Base-by-base conservation (phyloP, 1,139 yeast genomes). In the Magnusiomyces tetraspermus region DNA sequence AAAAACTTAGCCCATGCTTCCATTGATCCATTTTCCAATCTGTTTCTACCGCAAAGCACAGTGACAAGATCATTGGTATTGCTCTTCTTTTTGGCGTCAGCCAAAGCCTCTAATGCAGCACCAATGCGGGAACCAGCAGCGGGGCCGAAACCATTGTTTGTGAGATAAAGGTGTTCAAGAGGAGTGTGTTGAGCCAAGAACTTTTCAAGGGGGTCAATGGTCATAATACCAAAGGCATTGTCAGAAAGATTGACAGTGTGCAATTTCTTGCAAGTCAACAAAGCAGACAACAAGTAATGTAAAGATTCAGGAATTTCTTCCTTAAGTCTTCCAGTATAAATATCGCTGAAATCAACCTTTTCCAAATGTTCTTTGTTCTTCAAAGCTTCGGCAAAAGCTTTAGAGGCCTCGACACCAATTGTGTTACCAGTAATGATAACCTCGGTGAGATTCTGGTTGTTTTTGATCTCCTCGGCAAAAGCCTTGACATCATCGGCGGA, bases 81-180 rank as follows among this genome's bases (percentile, higher is more conserved):
- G 71, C 49, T 59, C 40, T 71, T 70, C 58, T 74, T 69, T 69
- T 87, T 86, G 55, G 80, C 81, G 49, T 70, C 69, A n/a, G 95
- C 81, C 61, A 90, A 76, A 62, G 77, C 76, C 70, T 76, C 87
- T 55, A 92, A 77, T 4, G 96, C 87, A 59, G 80, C 80, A 56
- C 97, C 98, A 59, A 92, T 85, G 68, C 96, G 79, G 52, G 94
- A 84, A 61, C 98, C 98, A 0, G 97, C 96, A 68, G 85, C 85
- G 31, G 98, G 98, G 23, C 98, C 98, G 81, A 92, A 83, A 53
- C 98, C 98, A 67, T 94, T 92, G 71, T 92, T 92, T 48, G 96
- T 85, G 59, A 94, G 75, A 58, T 87, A 82, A 67, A 94, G 77
- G 66, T 92, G 96, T 68, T 86, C 84, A 55, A 92, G 72, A 26